phyloP scores from a whole-genome alignment of 129 eudicot genomes.

The Heracleum sosnowskyi region DNA sequence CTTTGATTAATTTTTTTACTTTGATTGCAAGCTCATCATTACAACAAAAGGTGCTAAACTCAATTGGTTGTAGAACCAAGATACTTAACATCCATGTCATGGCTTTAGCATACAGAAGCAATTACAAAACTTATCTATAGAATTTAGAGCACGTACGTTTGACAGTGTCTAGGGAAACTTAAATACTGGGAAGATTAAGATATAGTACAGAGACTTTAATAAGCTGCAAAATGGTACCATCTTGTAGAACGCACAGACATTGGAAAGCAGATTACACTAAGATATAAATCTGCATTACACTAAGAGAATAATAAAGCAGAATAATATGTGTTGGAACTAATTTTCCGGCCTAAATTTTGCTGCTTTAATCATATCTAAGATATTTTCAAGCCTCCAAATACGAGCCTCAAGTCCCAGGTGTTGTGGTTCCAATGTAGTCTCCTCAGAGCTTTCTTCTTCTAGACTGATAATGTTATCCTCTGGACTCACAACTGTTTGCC shows the following conservation, averaged over 20 bases:
- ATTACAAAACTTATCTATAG: neutral
- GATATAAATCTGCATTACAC: neutral
- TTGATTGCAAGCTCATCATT: neutral
- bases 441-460: neutral
- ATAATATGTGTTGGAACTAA: neutral
- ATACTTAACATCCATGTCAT: neutral
- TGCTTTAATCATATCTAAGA: neutral
- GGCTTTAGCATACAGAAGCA: neutral
- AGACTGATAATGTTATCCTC: neutral
- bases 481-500: neutral
- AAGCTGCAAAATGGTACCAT: neutral
- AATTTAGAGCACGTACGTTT: neutral
- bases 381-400: slow-evolving; percentile 11
- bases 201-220: too few species aligned
- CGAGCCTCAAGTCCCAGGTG: neutral
- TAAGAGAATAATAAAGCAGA: neutral
- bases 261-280: neutral
- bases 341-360: neutral
- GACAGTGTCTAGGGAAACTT: neutral
- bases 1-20: neutral
- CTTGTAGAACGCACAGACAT: too few species aligned
- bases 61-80: neutral
- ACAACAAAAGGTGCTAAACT: neutral
- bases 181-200: neutral
- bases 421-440: neutral